Conservation (phyloP, 148 eudicot species). For the Fagopyrum esculentum region DNA sequence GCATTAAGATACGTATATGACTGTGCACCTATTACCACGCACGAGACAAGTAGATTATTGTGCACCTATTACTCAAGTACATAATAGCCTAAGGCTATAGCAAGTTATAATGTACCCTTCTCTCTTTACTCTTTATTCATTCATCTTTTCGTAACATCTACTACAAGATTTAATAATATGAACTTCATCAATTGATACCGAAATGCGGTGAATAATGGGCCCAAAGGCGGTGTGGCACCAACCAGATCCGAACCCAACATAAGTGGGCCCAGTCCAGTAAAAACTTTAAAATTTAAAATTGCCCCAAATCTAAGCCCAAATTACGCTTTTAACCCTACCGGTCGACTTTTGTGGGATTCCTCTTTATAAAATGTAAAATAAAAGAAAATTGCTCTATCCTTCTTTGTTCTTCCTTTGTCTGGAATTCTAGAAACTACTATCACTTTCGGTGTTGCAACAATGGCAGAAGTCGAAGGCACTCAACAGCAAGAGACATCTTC, state of each 20-base stretch:
- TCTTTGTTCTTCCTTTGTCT: neutral
- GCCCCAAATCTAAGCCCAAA: neutral
- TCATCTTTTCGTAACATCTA: constrained; percentile 10
- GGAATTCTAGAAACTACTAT: neutral
- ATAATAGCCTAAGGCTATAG: neutral
- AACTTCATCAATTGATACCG: neutral
- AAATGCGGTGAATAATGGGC: constrained; percentile 5
- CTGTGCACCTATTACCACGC: too few species aligned
- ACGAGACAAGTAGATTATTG: too few species aligned
- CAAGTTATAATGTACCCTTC: neutral
- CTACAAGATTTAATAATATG: constrained; percentile 6
- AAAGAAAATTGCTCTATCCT: neutral
- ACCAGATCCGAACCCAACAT: neutral
- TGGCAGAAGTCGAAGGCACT: constrained; percentile 29
- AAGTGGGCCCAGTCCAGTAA: neutral
- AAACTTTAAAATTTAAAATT: neutral
- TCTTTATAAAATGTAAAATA: neutral
- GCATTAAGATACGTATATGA: too few species aligned
- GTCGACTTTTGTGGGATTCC: too few species aligned
- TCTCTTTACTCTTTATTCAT: neutral
- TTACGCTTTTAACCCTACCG: neutral
- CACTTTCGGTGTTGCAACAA: constrained; percentile 12
- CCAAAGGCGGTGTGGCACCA: neutral
- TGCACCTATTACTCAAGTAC: too few species aligned
- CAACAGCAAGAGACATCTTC: constrained; percentile 4